Evolutionary conservation across 345 rosid species (phyloP).

Genomic region (Eucalyptus pumila): DNA sequence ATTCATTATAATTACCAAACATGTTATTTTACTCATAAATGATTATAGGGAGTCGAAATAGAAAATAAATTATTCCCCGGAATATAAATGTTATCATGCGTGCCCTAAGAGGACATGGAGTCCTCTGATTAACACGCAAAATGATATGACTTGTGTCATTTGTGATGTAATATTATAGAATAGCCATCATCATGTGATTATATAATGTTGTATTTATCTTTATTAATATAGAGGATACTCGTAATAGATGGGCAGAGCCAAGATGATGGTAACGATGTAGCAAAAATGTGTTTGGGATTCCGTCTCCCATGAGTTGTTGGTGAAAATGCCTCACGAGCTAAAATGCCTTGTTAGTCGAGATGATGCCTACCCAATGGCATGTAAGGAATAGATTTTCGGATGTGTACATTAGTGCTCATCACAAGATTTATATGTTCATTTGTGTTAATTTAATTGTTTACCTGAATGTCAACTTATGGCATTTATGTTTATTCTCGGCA

Average conservation of each 20-base stretch:
- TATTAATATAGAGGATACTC: not conserved
- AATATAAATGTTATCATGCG: too few species aligned
- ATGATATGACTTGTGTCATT: too few species aligned
- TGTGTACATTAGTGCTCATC: not conserved
- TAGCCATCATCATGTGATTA: not conserved
- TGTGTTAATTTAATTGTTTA: not conserved
- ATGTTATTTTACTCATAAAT: too few species aligned
- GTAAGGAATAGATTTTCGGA: accelerated
- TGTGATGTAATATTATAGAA: not conserved
- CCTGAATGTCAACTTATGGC: not conserved
- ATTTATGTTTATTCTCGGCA: not conserved
- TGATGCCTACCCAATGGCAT: accelerated
- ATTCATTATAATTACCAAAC: too few species aligned
- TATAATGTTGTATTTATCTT: not conserved
- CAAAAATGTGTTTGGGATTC: too few species aligned
- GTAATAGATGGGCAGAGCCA: accelerated
- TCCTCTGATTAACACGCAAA: too few species aligned
- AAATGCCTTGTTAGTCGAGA: not conserved
- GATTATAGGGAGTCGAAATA: too few species aligned
- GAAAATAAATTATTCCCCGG: too few species aligned
- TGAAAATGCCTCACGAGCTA: not conserved
- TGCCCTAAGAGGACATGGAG: too few species aligned
- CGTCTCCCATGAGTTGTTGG: not conserved
- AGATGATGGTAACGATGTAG: too few species aligned
- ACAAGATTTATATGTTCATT: not conserved